A percentile compares a stretch with the other conserved stretches of the same genome.
Conservation (phyloP, 2,329 filamentous ascomycete species). For the Paraphaeosphaeria minitans region DNA sequence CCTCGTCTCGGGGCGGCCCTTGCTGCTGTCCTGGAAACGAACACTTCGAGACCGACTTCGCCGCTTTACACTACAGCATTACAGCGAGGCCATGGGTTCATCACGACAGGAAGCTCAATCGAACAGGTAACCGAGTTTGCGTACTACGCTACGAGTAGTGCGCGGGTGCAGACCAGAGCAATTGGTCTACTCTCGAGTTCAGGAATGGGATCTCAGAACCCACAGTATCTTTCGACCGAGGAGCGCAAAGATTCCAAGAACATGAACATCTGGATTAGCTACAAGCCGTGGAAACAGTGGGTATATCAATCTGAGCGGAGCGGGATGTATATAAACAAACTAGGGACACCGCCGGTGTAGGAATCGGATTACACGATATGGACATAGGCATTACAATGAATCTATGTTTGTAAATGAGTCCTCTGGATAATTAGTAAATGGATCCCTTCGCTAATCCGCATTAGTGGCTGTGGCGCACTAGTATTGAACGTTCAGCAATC, state of each 20-base stretch:
- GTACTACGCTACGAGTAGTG: conserved; percentile 43
- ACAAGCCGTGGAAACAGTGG: conserved; percentile 49
- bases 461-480: background rate
- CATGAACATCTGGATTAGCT: conserved; percentile 36
- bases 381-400: background rate
- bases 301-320: conserved; percentile 42
- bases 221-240: conserved; percentile 34
- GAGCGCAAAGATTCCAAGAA: conserved; percentile 44
- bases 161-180: conserved; percentile 46
- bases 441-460: background rate
- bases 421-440: background rate
- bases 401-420: background rate
- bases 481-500: background rate
- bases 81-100: conserved; percentile 52
- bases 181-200: conserved; percentile 18
- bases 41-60: conserved; percentile 21
- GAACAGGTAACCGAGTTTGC: conserved; percentile 48
- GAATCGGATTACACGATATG: background rate
- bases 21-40: conserved; percentile 26
- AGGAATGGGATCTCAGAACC: conserved; percentile 27
- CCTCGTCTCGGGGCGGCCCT: conserved; percentile 26
- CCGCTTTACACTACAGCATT: conserved; percentile 34
- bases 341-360: conserved; percentile 21
- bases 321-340: conserved; percentile 41
- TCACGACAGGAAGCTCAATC: conserved; percentile 37